Percentiles rank a stretch among this genome's conserved stretches.
Conservation (phyloP, 768 basidiomycete species). For the Cyclocybe aegerita region DNA sequence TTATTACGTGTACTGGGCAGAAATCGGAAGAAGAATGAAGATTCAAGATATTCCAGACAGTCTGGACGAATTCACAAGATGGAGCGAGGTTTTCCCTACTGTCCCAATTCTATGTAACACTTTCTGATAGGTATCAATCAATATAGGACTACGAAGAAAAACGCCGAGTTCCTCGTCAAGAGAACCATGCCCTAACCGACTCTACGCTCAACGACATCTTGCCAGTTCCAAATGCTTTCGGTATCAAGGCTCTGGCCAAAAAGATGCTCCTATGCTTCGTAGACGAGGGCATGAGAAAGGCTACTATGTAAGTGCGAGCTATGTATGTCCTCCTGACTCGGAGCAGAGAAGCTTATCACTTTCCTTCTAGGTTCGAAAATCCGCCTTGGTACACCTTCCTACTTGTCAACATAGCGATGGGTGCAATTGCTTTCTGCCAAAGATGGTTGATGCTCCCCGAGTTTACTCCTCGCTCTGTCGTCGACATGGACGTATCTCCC, state of each 20-base stretch:
- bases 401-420: slow-evolving; percentile 22
- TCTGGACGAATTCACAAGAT: slow-evolving; percentile 33
- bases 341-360: background rate
- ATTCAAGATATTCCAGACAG: slow-evolving; percentile 46
- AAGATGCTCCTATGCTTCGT: slow-evolving; percentile 34
- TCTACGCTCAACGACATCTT: slow-evolving; percentile 41
- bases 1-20: slow-evolving; percentile 41
- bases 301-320: slow-evolving; percentile 41
- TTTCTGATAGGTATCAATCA: background rate
- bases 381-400: slow-evolving; percentile 34
- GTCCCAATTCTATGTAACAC: too few relatives aligned
- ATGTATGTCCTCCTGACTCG: background rate
- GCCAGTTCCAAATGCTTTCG: slow-evolving; percentile 33
- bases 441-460: slow-evolving; percentile 41
- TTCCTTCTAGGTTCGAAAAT: slow-evolving; percentile 30
- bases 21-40: slow-evolving; percentile 46
- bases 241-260: slow-evolving; percentile 34
- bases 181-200: slow-evolving; percentile 37
- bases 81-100: slow-evolving; percentile 31
- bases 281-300: slow-evolving; percentile 41
- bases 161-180: slow-evolving; percentile 39
- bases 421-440: slow-evolving; percentile 28
- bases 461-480: slow-evolving; percentile 13
- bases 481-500: slow-evolving; percentile 24
- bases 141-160: slow-evolving; percentile 39